Evolutionary conservation across 345 rosid species (phyloP).

Genomic region (Pelargonium nanum): DNA sequence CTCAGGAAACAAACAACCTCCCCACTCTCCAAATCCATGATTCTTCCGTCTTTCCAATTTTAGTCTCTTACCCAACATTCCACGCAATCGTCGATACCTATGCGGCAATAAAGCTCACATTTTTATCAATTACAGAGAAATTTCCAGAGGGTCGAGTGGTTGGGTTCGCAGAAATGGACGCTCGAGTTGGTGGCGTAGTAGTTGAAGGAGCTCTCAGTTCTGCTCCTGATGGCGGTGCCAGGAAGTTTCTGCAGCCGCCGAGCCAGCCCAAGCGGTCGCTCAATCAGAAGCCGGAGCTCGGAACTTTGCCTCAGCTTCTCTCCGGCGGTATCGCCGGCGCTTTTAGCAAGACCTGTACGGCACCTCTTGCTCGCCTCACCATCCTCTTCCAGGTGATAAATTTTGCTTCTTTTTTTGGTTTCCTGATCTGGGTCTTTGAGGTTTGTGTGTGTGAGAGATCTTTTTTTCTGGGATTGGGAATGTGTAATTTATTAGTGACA

Average conservation of each 20-base stretch:
- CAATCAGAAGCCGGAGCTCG: slow-evolving; percentile 45
- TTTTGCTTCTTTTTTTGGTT: not conserved
- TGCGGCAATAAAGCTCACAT: not conserved
- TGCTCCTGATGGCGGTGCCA: not conserved
- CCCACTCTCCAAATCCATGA: not conserved
- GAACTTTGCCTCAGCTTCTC: slow-evolving; percentile 65
- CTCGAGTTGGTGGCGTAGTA: not conserved
- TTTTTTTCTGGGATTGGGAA: no score
- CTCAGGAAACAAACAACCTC: no score
- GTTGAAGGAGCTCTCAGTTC: not conserved
- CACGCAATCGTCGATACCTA: not conserved
- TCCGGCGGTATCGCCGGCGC: slow-evolving; percentile 98
- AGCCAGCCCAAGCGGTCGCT: slow-evolving; percentile 22
- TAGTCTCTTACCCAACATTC: not conserved
- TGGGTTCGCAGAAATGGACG: not conserved
- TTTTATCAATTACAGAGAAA: no score
- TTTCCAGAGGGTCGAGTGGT: not conserved
- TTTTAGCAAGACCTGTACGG: slow-evolving; percentile 91
- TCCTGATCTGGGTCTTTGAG: no score
- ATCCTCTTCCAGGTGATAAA: slow-evolving; percentile 77
- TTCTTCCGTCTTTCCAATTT: not conserved
- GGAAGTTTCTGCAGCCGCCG: slow-evolving; percentile 27
- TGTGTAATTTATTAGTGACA: no score
- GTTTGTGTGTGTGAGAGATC: no score
- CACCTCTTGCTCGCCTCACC: slow-evolving; percentile 90